These are phyloP conservation scores for Pseudogymnoascus verrucosus DNA, from an alignment of 2,329 filamentous ascomycete genomes.

Conservation along the genomic window DNA sequence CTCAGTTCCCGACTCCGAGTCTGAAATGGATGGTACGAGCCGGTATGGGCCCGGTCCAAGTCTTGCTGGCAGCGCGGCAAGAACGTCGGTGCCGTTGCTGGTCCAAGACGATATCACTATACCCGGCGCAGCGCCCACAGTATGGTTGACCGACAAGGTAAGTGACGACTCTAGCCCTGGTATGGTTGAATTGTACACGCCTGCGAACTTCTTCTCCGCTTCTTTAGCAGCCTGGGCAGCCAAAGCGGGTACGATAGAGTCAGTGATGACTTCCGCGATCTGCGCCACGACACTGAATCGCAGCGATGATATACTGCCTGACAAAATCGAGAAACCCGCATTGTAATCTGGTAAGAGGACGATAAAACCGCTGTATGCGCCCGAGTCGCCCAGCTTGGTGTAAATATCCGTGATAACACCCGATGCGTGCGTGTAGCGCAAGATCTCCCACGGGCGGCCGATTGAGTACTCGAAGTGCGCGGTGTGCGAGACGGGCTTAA, in stretches of 20 bases:
- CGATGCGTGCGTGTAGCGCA: constrained; percentile 31
- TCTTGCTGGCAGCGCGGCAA: constrained; percentile 12
- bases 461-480: constrained; percentile 32
- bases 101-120: constrained; percentile 26
- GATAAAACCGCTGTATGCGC: constrained; percentile 33
- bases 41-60: neutral
- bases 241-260: constrained; percentile 20
- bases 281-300: constrained; percentile 8
- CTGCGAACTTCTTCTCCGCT: constrained; percentile 1
- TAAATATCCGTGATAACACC: constrained; percentile 38
- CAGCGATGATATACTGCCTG: constrained; percentile 21
- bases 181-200: constrained; percentile 20
- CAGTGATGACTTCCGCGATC: constrained; percentile 18
- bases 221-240: constrained; percentile 15
- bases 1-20: neutral
- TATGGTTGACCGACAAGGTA: constrained; percentile 16
- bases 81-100: constrained; percentile 28
- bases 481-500: constrained; percentile 36
- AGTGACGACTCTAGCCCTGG: constrained; percentile 23
- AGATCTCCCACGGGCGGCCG: constrained; percentile 42
- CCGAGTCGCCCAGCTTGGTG: constrained; percentile 38
- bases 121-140: constrained; percentile 20
- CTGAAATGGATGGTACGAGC: neutral
- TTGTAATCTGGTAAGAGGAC: constrained; percentile 40
- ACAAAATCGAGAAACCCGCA: constrained; percentile 34